Base-by-base conservation (phyloP, 768 basidiomycete species). In the Leccinum uliginosum region DNA sequence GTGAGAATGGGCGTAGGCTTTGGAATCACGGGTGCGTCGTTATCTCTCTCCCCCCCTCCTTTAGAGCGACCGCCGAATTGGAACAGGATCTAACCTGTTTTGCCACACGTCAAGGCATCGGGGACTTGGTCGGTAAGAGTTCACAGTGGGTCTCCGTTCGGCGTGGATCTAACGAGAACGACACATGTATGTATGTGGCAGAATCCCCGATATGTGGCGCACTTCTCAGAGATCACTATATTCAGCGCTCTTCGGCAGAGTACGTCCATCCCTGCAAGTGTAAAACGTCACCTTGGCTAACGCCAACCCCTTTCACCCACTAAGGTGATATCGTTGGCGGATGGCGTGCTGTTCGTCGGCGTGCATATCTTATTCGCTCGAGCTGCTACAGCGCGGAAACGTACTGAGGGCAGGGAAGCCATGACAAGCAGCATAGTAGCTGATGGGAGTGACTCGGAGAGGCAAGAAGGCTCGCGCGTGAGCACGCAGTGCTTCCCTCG, bases 151-250 rank as follows among this genome's bases (percentile, higher is more conserved):
- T 50, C 26, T 29, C 19, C 24, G 3, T 11, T 21, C 14, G 24
- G 34, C 24, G 19, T 7, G 0, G 14, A 8, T 0, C 5, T 10
- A 26, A 9, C n/a, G 15, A 21, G 8, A 19, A 26, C 9, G 62
- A 34, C 38, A 43, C 12, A 63, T 65, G 1, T 54, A 70, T 7
- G 47, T 69, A 32, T n/a, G 48, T 38, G 35, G 8, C 53, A 78
- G 83, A 83, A 4, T 76, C 81, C 0, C 84, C 85, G 1, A 79
- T 85, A 32, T 78, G 76, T 34, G 84, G 85, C 2, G 79, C 82
- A 3, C 71, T 86, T 19, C 71, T 86, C 4, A 76, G 81, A 0
- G 50, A 66, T 10, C 67, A 71, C 3, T 83, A 79, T 61, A 66
- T 76, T 4, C 84, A 3, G 77, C 78, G 2, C 38, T 83, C 10